Evolutionary conservation across 2,329 filamentous ascomycete genomes (phyloP).

Genomic region (Aspergillus fijiensis): DNA sequence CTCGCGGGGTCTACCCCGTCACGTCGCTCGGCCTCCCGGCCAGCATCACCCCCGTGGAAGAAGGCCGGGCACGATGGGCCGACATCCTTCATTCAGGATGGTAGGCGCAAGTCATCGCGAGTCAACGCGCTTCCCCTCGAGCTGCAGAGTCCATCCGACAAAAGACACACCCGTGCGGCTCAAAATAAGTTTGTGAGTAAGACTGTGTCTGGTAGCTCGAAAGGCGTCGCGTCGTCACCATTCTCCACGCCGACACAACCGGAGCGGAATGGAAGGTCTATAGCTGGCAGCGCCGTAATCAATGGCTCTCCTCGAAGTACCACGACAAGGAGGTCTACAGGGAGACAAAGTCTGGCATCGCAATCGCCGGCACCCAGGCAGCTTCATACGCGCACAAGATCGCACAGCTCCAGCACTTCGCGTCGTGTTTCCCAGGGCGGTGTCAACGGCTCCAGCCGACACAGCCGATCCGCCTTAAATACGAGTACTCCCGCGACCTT

Average conservation of each 20-base stretch:
- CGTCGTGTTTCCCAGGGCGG: conserved; percentile 19
- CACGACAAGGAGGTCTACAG: conserved; percentile 23
- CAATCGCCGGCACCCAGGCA: conserved; percentile 31
- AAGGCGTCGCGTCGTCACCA: conserved; percentile 32
- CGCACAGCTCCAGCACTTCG: conserved; percentile 29
- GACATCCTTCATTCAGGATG: conserved; percentile 71
- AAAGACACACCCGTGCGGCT: conserved; percentile 47
- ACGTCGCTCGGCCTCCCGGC: conserved; percentile 41
- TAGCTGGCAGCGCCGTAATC: conserved; percentile 28
- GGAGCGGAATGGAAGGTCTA: conserved; percentile 31
- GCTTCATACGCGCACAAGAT: conserved; percentile 28
- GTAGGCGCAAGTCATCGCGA: conserved; percentile 61
- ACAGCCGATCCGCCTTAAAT: conserved; percentile 28
- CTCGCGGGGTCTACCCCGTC: conserved; percentile 37
- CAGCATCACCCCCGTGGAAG: conserved; percentile 87
- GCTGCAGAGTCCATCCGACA: conserved; percentile 48
- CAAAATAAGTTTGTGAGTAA: conserved; percentile 36
- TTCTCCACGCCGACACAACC: conserved; percentile 30
- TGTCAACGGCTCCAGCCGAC: conserved; percentile 27
- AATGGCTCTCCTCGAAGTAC: conserved; percentile 34
- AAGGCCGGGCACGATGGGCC: conserved; percentile 80
- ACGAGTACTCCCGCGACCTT: not conserved
- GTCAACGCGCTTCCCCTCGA: conserved; percentile 51
- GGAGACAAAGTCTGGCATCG: conserved; percentile 24
- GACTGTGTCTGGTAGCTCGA: conserved; percentile 25